A percentile compares a stretch with the other conserved stretches of the same genome.
Evolutionary conservation across 192 early-diverging fungal species (phyloP).

Genomic region (Linderina pennispora): DNA sequence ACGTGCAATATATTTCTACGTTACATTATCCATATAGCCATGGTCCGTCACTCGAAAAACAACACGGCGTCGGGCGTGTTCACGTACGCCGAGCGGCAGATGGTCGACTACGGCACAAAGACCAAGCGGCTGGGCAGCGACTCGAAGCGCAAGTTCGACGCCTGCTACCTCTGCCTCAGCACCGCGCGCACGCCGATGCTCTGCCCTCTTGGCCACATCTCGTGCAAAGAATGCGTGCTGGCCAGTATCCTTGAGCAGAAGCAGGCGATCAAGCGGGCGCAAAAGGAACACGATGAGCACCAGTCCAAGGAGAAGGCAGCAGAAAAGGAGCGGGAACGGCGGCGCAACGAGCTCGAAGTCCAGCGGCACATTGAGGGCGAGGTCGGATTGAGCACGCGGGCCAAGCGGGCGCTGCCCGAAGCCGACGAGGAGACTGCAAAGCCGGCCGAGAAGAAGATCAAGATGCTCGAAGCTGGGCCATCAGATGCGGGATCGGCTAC

Average conservation of each 20-base stretch:
- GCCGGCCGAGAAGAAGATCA: neutral
- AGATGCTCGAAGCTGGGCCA: neutral
- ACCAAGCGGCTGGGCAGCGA: constrained; percentile 73
- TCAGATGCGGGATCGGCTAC: no score
- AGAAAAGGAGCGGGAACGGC: neutral
- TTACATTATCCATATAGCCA: no score
- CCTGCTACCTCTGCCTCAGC: constrained; percentile 79
- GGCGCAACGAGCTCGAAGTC: neutral
- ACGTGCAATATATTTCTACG: no score
- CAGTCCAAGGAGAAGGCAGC: constrained; percentile 26
- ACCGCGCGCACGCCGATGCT: constrained; percentile 20
- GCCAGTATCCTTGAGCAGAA: constrained; percentile 82
- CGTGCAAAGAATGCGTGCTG: constrained; percentile 85
- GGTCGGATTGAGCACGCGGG: constrained; percentile 23
- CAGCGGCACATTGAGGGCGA: constrained; percentile 6
- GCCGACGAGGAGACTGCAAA: no score
- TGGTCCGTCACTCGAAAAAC: constrained; percentile 90
- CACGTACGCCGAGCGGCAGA: constrained; percentile 81
- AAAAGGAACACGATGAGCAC: constrained; percentile 42
- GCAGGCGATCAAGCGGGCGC: constrained; percentile 53
- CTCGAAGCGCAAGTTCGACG: constrained; percentile 75
- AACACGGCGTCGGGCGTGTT: constrained; percentile 88
- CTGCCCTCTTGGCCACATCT: constrained; percentile 61
- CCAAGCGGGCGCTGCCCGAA: no score
- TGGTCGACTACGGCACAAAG: constrained; percentile 87